Evolutionary conservation across 2,329 filamentous ascomycete genomes (phyloP).

Genomic region (Stemphylium beticola): DNA sequence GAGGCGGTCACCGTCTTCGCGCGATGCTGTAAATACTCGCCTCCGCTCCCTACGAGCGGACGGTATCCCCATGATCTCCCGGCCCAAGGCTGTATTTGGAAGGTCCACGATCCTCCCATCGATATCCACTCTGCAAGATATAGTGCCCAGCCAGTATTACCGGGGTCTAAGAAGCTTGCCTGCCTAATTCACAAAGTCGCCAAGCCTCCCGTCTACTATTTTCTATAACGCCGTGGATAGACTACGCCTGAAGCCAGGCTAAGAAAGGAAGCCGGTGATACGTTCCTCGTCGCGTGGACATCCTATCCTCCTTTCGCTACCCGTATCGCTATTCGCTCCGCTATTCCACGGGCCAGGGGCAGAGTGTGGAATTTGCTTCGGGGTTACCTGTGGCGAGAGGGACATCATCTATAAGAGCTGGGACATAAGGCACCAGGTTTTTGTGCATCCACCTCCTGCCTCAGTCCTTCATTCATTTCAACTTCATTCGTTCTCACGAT

Average conservation of each 20-base stretch:
- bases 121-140: constrained; percentile 14
- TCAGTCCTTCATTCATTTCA: constrained; percentile 22
- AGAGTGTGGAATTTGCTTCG: constrained; percentile 4
- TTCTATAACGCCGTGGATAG: constrained; percentile 10
- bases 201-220: constrained; percentile 16
- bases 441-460: constrained; percentile 12
- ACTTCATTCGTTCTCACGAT: constrained; percentile 27
- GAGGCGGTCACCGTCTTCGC: background rate
- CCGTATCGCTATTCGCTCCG: constrained; percentile 5
- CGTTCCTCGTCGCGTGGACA: constrained; percentile 11
- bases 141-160: constrained; percentile 23
- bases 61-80: constrained; percentile 10
- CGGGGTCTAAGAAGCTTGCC: constrained; percentile 17
- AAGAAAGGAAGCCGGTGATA: constrained; percentile 21
- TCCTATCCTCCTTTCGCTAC: constrained; percentile 7
- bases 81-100: constrained; percentile 19
- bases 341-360: background rate
- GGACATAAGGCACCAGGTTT: background rate
- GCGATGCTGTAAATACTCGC: background rate
- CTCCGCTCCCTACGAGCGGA: constrained; percentile 7
- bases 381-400: constrained; percentile 1
- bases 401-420: constrained; percentile 19
- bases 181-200: constrained; percentile 26
- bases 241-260: constrained; percentile 12
- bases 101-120: constrained; percentile 18